Evolutionary conservation across 192 early-diverging fungal genomes (phyloP), one percentile per base, ranked within the genome.

Genomic region (Oehlia diaphana): DNA sequence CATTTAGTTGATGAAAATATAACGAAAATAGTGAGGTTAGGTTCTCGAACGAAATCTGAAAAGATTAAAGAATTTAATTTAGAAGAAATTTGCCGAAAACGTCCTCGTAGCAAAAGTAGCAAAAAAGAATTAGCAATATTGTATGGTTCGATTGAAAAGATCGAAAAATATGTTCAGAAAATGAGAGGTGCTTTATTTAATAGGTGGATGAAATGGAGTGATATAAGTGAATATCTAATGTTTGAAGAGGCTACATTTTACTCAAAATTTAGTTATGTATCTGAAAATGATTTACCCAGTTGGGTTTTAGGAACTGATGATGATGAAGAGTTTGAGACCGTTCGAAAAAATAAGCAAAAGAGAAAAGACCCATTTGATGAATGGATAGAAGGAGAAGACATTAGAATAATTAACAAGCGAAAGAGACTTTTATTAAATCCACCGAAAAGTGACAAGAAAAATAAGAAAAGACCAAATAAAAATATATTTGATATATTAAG

Each of bases 21-120:
- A 53, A 53, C 50, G 2, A 68, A 81, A 3, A 82, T 89, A 61
- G 86, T 89, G 28, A 86, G 90, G 13, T 62, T 91, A 7, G 89
- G 90, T 4, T 33, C 80, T 21, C 82, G 84, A 13, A 82, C 83
- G 2, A 81, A 82, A 42, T 82, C 81, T 28, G 82, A 81, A 44
- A 58, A 49, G 23, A 68, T 86, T 23, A 79, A 81, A 3, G 33
- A 66, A 3, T 86, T 76, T 77, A 81, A 14, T 28, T 39, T 73
- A n/a, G 63, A 83, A 13, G 50, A 53, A 53, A 16, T 53, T 53
- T 53, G 50, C 3, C 16, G 12, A 53, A 53, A 16, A 3, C 50
- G 13, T 53, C 3, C 50, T 16, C 3, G 12, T 53, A 53, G 14
- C 12, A 1, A 31, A 31, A 31, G 31, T 31, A 31, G 31, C 2